Conservation (phyloP, 192 early-diverging fungal species). For the Umbelopsis ramanniana region DNA sequence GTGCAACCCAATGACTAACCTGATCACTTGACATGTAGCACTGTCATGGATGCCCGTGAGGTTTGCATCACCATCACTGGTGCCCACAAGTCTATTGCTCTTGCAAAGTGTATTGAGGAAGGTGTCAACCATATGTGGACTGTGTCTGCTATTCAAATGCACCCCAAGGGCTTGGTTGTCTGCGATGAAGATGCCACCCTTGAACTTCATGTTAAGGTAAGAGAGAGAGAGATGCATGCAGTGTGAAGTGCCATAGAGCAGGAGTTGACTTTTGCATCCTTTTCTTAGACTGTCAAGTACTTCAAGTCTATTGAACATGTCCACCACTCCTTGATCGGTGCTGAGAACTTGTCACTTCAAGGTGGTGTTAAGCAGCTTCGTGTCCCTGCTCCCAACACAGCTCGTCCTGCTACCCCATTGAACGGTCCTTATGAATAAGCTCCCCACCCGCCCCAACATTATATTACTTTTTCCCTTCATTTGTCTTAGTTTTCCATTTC, state of each 20-base stretch:
- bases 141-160: slow-evolving; percentile 81
- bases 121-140: slow-evolving; percentile 90
- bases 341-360: slow-evolving; percentile 69
- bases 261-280: not conserved
- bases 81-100: slow-evolving; percentile 63
- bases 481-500: slow-evolving; percentile 8
- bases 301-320: slow-evolving; percentile 87
- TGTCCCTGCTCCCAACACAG: slow-evolving; percentile 2
- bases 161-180: slow-evolving; percentile 78
- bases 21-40: slow-evolving; percentile 47
- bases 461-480: not conserved
- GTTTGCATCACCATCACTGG: slow-evolving; percentile 83
- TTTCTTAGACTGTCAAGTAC: slow-evolving; percentile 72
- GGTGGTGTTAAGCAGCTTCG: slow-evolving; percentile 47
- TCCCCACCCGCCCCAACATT: not conserved
- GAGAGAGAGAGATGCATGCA: not conserved
- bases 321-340: slow-evolving; percentile 69
- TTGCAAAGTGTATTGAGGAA: slow-evolving; percentile 42
- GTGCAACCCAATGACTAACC: not conserved
- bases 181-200: slow-evolving; percentile 86
- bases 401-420: slow-evolving; percentile 26
- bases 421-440: slow-evolving; percentile 23
- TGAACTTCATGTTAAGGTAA: slow-evolving; percentile 78
- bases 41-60: slow-evolving; percentile 84
- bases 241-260: too few relatives aligned